phyloP scores from a whole-genome alignment of 805 yeast genomes.

The Vanderwaltozyma yarrowii region DNA sequence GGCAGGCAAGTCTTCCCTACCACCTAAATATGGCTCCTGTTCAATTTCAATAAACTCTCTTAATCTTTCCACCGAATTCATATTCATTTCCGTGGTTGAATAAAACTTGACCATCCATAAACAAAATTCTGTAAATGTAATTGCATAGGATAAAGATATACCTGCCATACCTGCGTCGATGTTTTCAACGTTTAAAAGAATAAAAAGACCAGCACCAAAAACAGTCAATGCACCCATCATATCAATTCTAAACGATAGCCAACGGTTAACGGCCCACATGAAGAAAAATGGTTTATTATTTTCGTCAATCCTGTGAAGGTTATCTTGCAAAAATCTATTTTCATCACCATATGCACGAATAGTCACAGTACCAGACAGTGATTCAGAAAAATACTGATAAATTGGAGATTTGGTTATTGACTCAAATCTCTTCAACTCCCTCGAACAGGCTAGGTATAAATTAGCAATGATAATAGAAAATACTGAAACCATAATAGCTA shows the following conservation, averaged over 20 bases:
- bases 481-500: constrained; percentile 55
- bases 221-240: constrained; percentile 74
- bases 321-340: constrained; percentile 70
- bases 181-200: constrained; percentile 50
- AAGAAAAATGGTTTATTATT: constrained; percentile 89
- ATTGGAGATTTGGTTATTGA: constrained; percentile 91
- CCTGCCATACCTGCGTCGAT: constrained; percentile 95
- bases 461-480: constrained; percentile 63
- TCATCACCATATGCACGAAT: constrained; percentile 95
- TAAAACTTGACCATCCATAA: constrained; percentile 90
- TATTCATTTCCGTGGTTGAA: constrained; percentile 84
- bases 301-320: constrained; percentile 66
- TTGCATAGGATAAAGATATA: constrained; percentile 83
- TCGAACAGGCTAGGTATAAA: constrained; percentile 67
- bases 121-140: constrained; percentile 78
- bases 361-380: constrained; percentile 83
- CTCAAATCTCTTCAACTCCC: constrained; percentile 87
- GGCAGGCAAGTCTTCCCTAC: constrained; percentile 51
- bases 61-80: constrained; percentile 94
- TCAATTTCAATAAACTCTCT: constrained; percentile 78
- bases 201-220: constrained; percentile 71
- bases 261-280: constrained; percentile 90
- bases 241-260: constrained; percentile 87
- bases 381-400: constrained; percentile 92
- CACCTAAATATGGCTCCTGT: constrained; percentile 66